Evolutionary conservation across 371 early-diverging fungal species (phyloP), one percentile per base, ranked within the genome.

Genomic region (Saksenaea vasiformis): DNA sequence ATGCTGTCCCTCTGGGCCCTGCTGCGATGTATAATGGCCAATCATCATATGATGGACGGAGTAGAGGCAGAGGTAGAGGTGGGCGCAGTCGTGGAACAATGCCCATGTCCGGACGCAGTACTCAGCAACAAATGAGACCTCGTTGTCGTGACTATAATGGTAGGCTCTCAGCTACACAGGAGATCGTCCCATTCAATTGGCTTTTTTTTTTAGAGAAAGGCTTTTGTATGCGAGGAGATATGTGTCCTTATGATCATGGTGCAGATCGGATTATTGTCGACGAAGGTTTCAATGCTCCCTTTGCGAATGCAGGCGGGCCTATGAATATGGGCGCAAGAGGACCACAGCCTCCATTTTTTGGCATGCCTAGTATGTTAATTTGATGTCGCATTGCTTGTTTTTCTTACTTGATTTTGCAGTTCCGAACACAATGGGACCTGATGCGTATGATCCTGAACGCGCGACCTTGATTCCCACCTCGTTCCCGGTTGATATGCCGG

Each of bases 181-280:
- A 17, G 10, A 2, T 22, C n/a, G 24, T 17, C 51, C 22, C 11
- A 35, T 54, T 41, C 37, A 9, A 17, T 26, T 22, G 28, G 41
- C 26, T 55, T 39, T 54, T 15, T 34, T 19, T n/a, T 41, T 31
- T n/a, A 68, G 60, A 91, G 60, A 85, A 86, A 60, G 93, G 93
- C 22, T 88, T 74, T 62, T 93, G 93, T 68, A 75, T 88, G 75
- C 87, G 91, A 44, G 93, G 92, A 7, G 89, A 92, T 36, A 70
- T 79, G 61, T 93, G 93, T 61, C 89, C 86, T 1, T 93, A 79
- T 68, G 90, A 90, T 59, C 93, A 93, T 67, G 88, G 88, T 17
- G 73, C 76, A 15, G 90, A 90, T 69, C 78, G 87, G 66, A 90
- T 91, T 35, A 85, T 91, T 37, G 81, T 90, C 0, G 90, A 90